A percentile compares a stretch with the other conserved stretches of the same genome.
phyloP scores from a whole-genome alignment of 768 basidiomycete genomes.

The Xerocomellus chrysenteron region DNA sequence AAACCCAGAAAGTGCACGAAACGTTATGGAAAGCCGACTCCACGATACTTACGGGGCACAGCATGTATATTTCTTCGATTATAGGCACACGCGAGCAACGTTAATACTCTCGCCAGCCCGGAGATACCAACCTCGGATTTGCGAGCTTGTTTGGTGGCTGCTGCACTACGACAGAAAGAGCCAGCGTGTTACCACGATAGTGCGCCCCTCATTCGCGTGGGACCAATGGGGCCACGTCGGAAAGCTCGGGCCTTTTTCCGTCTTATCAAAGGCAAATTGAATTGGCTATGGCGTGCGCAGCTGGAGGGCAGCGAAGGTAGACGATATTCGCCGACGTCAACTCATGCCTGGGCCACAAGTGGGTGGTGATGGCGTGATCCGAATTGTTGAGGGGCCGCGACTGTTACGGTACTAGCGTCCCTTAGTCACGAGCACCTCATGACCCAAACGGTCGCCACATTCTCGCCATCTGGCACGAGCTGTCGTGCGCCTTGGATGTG shows the following conservation, averaged over 20 bases:
- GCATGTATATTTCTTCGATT: no score
- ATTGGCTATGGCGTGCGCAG: not conserved
- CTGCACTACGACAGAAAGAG: no score
- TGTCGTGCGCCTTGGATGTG: not conserved
- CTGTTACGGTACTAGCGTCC: not conserved
- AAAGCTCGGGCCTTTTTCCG: not conserved
- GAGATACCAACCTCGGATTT: not conserved
- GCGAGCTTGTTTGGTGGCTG: not conserved
- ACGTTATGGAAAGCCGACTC: not conserved
- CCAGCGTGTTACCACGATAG: not conserved
- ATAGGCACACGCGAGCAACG: not conserved
- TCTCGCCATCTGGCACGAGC: conserved; percentile 8
- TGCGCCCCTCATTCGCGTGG: not conserved
- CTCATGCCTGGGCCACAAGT: not conserved
- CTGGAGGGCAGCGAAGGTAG: not conserved
- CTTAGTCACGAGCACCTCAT: conserved; percentile 1
- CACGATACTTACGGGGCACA: not conserved
- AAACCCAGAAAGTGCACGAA: conserved; percentile 2
- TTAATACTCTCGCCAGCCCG: not conserved
- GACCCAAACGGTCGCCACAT: conserved; percentile 11
- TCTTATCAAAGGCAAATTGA: conserved; percentile 1
- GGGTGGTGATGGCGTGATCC: conserved; percentile 11
- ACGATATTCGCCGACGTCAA: conserved; percentile 1
- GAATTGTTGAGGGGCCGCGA: not conserved
- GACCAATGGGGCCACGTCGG: not conserved